Conservation (phyloP, 768 basidiomycete genomes). For the Kondoa subrosea region DNA sequence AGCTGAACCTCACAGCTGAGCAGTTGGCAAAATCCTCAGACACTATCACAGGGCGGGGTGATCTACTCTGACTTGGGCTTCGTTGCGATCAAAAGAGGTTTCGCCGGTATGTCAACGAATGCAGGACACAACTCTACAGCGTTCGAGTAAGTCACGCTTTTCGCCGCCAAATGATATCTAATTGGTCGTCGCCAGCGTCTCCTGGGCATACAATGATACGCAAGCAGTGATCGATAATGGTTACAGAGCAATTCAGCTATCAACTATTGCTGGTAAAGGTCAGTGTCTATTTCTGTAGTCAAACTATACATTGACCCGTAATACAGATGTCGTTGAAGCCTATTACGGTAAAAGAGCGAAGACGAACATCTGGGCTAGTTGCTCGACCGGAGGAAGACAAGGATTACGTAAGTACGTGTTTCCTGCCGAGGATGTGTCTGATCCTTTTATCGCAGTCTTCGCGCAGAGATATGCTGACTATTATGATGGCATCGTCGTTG, state of each 20-base stretch:
- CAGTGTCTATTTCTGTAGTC: too few relatives aligned
- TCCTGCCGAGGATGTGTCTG: too few relatives aligned
- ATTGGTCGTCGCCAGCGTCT: not conserved
- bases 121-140: not conserved
- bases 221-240: not conserved
- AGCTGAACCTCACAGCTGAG: not conserved
- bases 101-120: not conserved
- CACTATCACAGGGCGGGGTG: not conserved
- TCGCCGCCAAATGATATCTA: not conserved
- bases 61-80: not conserved
- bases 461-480: not conserved
- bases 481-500: not conserved
- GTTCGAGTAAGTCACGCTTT: not conserved
- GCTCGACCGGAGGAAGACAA: not conserved
- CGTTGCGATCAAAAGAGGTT: not conserved
- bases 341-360: not conserved
- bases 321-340: not conserved
- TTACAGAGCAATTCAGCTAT: not conserved
- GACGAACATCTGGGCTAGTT: not conserved
- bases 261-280: not conserved
- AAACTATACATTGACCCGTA: too few relatives aligned
- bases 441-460: too few relatives aligned
- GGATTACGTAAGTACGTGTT: too few relatives aligned
- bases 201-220: not conserved
- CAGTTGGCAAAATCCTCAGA: not conserved